Conservation (phyloP, 768 basidiomycete genomes). For the Lactarius pseudohatsudake region DNA sequence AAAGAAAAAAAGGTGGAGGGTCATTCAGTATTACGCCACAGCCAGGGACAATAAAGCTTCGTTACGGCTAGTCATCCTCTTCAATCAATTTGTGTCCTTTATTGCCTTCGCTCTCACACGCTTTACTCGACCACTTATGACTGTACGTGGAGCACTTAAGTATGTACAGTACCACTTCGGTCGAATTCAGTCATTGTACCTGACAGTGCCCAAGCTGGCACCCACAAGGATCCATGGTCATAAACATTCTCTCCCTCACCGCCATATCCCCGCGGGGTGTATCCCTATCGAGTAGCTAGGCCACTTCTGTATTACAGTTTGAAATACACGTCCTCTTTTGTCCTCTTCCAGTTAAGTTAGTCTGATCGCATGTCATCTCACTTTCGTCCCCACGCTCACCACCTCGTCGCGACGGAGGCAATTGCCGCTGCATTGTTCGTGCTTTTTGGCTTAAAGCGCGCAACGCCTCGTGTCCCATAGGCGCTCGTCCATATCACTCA, state of each 20-base stretch:
- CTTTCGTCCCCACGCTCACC: not conserved
- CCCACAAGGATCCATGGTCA: constrained; percentile 22
- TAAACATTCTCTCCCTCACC: not conserved
- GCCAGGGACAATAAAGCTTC: constrained; percentile 3
- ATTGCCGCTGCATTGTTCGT: constrained; percentile 21
- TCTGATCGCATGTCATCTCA: constrained; percentile 2
- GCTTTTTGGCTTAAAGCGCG: constrained; percentile 21
- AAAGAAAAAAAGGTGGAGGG: no score
- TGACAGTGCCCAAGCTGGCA: not conserved
- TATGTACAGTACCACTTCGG: not conserved
- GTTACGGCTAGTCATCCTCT: not conserved
- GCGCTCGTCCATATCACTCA: not conserved
- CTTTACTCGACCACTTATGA: not conserved
- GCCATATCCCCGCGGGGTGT: not conserved
- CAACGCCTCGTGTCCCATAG: constrained; percentile 4
- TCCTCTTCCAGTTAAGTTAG: not conserved
- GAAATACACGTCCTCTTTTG: not conserved
- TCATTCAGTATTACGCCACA: constrained; percentile 2
- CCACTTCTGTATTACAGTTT: constrained; percentile 1
- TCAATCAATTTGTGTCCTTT: not conserved
- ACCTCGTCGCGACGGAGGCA: not conserved
- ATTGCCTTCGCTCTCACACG: not conserved
- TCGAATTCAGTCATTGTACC: not conserved
- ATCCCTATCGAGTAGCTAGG: not conserved
- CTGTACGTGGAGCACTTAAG: not conserved